Evolutionary conservation across 2,329 filamentous ascomycete species (phyloP), one percentile per base, ranked within the genome.

Genomic region (Diaporthe batatas): DNA sequence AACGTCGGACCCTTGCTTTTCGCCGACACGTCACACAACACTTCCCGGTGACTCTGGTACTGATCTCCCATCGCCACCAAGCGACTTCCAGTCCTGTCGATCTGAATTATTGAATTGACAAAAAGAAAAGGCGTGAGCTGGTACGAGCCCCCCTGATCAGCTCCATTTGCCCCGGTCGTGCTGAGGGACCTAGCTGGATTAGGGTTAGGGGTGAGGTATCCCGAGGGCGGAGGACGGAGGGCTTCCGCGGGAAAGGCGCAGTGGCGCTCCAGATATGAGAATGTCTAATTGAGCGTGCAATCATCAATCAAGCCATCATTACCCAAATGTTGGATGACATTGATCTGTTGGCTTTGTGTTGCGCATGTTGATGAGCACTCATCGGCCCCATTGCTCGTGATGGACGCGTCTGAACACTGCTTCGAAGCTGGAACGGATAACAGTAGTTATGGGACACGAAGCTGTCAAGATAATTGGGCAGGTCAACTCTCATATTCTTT

Each of bases 191-290:
- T 16, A 29, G 34, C 57, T 42, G 10, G 57, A 23, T 3, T 32
- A 67, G 62, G 62, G 62, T 67, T 67, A 53, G 62, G 59, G 47
- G 4, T 51, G 16, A 11, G 11, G 1, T 11, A 23, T 49, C 18
- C 6, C n/a, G 44, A 6, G 23, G 21, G 21, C 62, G 62, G 62
- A 6, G 23, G 21, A 12, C 62, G 62, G 62, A 39, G 14, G n/a
- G 47, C 47, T 53, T 67, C 62, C 62, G 62, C 47, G 39, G 14
- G 7, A 21, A 23, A 67, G 47, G 14, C 62, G n/a, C 32, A 53
- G 25, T 39, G 32, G 32, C 62, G 44, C 51, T 65, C 62, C 44
- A 36, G 44, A 67, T 14, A 39, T 23, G 29, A 53, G 4, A 67
- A 25, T 53, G 62, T 67, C n/a, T 67, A 53, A 67, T 67, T 67